phyloP scores from a whole-genome alignment of 2,329 filamentous ascomycete genomes.

The Aspergillus viridinutans region DNA sequence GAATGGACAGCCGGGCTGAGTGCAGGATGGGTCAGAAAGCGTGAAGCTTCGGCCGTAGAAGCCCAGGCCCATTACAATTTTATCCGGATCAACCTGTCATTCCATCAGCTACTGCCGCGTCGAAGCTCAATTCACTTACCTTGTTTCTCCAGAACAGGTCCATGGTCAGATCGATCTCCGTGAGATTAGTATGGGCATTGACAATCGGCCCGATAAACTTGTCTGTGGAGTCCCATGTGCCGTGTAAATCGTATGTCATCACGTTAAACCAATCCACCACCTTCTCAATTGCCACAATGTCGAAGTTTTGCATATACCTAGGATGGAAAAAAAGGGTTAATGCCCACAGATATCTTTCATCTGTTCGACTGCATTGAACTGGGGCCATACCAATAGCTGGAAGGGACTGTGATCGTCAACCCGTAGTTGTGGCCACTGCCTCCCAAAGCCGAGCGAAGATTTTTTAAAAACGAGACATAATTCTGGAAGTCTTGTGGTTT shows the following conservation, averaged over 20 bases:
- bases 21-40: constrained; percentile 12
- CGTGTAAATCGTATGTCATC: constrained; percentile 25
- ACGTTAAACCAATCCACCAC: constrained; percentile 20
- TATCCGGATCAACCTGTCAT: constrained; percentile 31
- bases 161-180: constrained; percentile 38
- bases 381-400: constrained; percentile 25
- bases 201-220: constrained; percentile 29
- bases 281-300: constrained; percentile 11
- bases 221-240: constrained; percentile 2
- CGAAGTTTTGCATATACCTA: constrained; percentile 17
- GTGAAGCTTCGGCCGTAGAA: constrained; percentile 46
- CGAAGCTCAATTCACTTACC: background rate
- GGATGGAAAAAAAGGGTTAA: no score
- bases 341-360: background rate
- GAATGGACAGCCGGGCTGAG: constrained; percentile 20
- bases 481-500: constrained; percentile 30
- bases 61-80: constrained; percentile 47
- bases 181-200: constrained; percentile 40
- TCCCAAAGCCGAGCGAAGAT: constrained; percentile 2
- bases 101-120: background rate
- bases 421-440: constrained; percentile 6
- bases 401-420: constrained; percentile 17
- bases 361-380: background rate
- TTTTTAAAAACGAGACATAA: constrained; percentile 15
- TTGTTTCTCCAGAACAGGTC: constrained; percentile 40